phyloP scores from a whole-genome alignment of 1,284 basidiomycete species.

The Cutaneotrichosporon spelunceum region DNA sequence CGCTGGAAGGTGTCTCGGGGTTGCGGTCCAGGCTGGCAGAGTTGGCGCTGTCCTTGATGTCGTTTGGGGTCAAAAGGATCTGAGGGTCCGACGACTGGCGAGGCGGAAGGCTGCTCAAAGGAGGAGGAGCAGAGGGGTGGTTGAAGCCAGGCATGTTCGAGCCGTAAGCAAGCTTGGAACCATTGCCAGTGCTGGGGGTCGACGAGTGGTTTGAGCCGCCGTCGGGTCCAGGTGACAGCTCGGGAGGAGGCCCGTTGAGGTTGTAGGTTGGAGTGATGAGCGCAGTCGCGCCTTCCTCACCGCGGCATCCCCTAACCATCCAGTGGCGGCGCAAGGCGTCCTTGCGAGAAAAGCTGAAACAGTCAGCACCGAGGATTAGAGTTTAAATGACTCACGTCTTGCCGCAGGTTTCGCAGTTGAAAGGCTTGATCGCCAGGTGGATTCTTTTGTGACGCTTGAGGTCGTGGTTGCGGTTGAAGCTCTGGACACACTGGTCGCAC shows the following conservation, averaged over 20 bases:
- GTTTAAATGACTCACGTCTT: conserved; percentile 42
- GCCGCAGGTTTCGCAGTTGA: conserved; percentile 51
- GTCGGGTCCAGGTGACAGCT: conserved; percentile 31
- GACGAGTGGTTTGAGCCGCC: conserved; percentile 5
- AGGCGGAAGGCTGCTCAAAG: conserved; percentile 34
- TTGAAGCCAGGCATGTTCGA: conserved; percentile 27
- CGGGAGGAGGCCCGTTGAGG: conserved; percentile 36
- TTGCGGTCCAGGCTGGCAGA: conserved; percentile 15
- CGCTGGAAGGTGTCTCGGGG: conserved; percentile 12
- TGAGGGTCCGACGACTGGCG: conserved; percentile 38
- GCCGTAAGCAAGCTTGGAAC: conserved; percentile 12
- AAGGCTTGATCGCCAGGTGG: conserved; percentile 53
- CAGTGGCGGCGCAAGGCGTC: conserved; percentile 53
- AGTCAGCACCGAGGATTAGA: background rate
- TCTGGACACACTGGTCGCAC: conserved; percentile 52
- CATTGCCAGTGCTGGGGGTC: background rate
- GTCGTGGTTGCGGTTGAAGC: conserved; percentile 54
- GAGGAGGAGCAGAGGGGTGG: conserved; percentile 39
- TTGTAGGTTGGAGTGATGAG: conserved; percentile 43
- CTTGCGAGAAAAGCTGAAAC: conserved; percentile 51
- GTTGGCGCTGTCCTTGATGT: conserved; percentile 10
- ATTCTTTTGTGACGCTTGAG: conserved; percentile 53
- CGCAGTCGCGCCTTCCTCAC: conserved; percentile 47
- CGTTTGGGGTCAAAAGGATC: conserved; percentile 43
- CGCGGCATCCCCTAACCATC: conserved; percentile 53